Base-by-base conservation (phyloP, 495 filamentous ascomycete genomes). In the Choiromyces venosus region DNA sequence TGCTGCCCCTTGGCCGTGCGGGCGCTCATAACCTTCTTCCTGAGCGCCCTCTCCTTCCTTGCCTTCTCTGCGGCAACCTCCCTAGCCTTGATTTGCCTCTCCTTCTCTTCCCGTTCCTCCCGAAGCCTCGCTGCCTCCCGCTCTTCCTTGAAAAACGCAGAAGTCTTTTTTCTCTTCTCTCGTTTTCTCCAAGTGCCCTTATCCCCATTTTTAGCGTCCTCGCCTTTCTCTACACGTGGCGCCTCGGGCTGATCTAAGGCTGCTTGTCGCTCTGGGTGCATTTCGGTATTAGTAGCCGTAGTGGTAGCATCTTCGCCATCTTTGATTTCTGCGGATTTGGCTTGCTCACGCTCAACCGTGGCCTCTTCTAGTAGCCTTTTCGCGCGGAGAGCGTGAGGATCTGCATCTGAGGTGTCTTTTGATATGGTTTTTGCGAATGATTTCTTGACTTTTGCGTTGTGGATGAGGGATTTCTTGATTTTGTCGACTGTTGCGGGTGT, bases 371-470 rank as follows among this genome's bases (percentile, higher is more conserved):
- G 80, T 65, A 80, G 74, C 67, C 68, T 75, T 10, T 78, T 73
- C 25, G 79, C 79, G 2, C 79, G 79, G 36, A 71, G 52, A 39
- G 75, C 78, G n/a, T 80, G 68, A 21, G 66, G 61, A 61, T 78
- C 75, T 19, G 70, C 44, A 52, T 71, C 52, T 52, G 70, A 44
- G 61, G 83, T 80, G 69, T 84, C 72, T 80, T 83, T 67, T 72
- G 78, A 18, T 74, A 80, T 52, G 73, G 88, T 84, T 83, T 97
- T 99, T 77, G 89, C 91, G 82, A 97, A 97, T 64, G 91, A 86
- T 83, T 96, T 97, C 83, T 93, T 97, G 66, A 97, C 86, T 83
- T 97, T 97, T 77, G 94, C 94, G 83, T 94, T 96, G 81, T 92
- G 88, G 82, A 99, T 97, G 67, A 99, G 85, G 75, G 92, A 88